Conservation (phyloP, 129 eudicot genomes). For the Silybum marianum region DNA sequence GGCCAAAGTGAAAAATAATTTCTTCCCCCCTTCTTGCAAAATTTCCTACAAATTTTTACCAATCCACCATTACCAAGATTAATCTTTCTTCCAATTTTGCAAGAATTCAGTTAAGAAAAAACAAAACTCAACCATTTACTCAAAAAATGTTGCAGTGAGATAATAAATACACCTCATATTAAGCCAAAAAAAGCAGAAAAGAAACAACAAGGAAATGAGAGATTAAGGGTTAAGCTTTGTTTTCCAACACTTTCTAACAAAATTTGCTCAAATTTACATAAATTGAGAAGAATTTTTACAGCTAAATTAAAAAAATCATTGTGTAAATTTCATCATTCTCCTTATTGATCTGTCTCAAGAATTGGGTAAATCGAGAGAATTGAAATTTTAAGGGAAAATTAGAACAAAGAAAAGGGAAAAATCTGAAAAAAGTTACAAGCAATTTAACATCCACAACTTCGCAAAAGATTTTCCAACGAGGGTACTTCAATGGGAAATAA, state of each 20-base stretch:
- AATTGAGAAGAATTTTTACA: conserved; percentile 6
- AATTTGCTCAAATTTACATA: neutral
- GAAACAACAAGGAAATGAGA: neutral
- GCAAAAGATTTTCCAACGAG: conserved; percentile 71
- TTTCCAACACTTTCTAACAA: neutral
- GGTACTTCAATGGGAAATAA: conserved; percentile 62
- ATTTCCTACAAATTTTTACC: conserved; percentile 37
- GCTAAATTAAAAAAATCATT: conserved; percentile 47
- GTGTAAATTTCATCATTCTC: conserved; percentile 89
- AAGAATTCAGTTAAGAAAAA: conserved; percentile 4
- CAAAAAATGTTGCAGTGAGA: conserved; percentile 2
- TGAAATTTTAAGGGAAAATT: neutral
- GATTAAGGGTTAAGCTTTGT: neutral
- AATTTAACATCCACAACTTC: conserved; percentile 72
- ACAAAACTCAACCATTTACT: neutral
- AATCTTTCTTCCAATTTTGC: neutral
- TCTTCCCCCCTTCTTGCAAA: conserved; percentile 51
- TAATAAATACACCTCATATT: neutral
- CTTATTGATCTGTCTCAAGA: conserved; percentile 65
- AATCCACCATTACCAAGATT: conserved; percentile 12
- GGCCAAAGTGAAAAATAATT: too few relatives aligned
- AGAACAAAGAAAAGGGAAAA: neutral
- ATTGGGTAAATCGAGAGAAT: conserved; percentile 2
- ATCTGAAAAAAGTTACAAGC: conserved; percentile 48
- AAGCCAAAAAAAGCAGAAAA: neutral